A percentile compares a stretch with the other conserved stretches of the same genome.
These are phyloP conservation scores for Juglanconis oblonga DNA, from an alignment of 2,329 filamentous ascomycete species.

Conservation along the genomic window DNA sequence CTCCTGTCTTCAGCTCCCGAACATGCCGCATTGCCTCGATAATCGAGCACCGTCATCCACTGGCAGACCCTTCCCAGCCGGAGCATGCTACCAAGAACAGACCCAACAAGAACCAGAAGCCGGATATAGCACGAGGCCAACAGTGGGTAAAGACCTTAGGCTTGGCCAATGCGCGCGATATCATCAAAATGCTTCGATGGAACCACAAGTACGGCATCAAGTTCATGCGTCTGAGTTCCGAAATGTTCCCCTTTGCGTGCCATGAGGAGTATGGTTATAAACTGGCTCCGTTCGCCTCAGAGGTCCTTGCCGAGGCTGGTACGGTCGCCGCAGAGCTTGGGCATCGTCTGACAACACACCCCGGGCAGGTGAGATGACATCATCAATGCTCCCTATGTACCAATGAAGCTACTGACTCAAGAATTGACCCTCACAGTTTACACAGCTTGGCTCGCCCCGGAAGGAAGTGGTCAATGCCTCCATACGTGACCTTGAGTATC, in stretches of 20 bases:
- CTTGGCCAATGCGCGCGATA: conserved; percentile 77
- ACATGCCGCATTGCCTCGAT: conserved; percentile 92
- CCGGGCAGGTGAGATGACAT: conserved; percentile 60
- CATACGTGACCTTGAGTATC: conserved; percentile 80
- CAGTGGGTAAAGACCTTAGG: conserved; percentile 75
- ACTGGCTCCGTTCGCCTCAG: conserved; percentile 77
- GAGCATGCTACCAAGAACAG: conserved; percentile 83
- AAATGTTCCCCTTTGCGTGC: conserved; percentile 96
- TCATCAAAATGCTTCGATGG: conserved; percentile 84
- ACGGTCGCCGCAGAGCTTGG: conserved; percentile 73
- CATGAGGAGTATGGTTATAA: conserved; percentile 85
- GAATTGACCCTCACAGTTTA: conserved; percentile 54
- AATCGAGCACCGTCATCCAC: conserved; percentile 79
- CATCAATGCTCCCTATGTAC: background rate
- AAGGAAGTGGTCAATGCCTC: conserved; percentile 73
- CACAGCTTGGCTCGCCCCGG: conserved; percentile 82
- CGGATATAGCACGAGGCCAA: conserved; percentile 64
- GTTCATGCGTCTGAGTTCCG: conserved; percentile 87
- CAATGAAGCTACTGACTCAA: background rate
- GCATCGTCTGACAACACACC: conserved; percentile 85
- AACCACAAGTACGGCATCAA: conserved; percentile 89
- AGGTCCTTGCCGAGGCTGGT: conserved; percentile 73
- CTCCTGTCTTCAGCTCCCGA: conserved; percentile 84
- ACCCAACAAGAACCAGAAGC: conserved; percentile 69
- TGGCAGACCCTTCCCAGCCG: conserved; percentile 71